Evolutionary conservation across 441 rosid genomes (phyloP), one percentile per base, ranked within the genome.

Genomic region (Jatropha podagrica): DNA sequence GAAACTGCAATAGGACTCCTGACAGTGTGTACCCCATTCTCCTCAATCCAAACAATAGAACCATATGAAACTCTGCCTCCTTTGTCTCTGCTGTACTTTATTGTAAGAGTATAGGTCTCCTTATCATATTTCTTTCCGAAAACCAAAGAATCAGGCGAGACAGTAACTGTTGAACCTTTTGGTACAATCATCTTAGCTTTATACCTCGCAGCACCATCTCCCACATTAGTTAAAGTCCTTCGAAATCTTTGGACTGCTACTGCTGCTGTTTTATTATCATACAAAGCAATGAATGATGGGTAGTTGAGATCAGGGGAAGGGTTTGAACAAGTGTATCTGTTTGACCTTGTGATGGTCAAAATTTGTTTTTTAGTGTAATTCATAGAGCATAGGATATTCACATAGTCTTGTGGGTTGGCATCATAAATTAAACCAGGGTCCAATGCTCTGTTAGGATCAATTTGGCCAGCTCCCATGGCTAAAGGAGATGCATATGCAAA

Each of bases 1-100:
- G 84, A 79, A 60, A 85, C 71, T 5, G 69, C 81, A 61, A 86
- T 74, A n/a, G 90, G 87, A 65, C 91, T 85, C 79, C 82, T 82
- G 5, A 84, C 88, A 1, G 23, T 59, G 73, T 74, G 81, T 1
- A 74, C 64, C 4, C 82, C 90, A 66, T 70, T 72, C 26, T 60
- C 65, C 78, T 84, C 87, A 15, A 71, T 41, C 89, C 89, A 88
- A 68, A 76, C 72, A 17, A 86, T 40, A 6, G 82, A 83, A 75
- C 91, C 87, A 73, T 26, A 77, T 37, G 86, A 52, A 37, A 79
- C 86, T 10, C 38, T 71, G 2, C 56, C 20, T 12, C 44, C 71
- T 5, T 54, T 59, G 58, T 49, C 64, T 15, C 55, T 27, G 8
- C 23, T 65, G 3, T 80, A 81, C 18, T 26, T 68, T 11, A 84